phyloP scores from a whole-genome alignment of 2,329 filamentous ascomycete species.

The Colletotrichum sublineola region DNA sequence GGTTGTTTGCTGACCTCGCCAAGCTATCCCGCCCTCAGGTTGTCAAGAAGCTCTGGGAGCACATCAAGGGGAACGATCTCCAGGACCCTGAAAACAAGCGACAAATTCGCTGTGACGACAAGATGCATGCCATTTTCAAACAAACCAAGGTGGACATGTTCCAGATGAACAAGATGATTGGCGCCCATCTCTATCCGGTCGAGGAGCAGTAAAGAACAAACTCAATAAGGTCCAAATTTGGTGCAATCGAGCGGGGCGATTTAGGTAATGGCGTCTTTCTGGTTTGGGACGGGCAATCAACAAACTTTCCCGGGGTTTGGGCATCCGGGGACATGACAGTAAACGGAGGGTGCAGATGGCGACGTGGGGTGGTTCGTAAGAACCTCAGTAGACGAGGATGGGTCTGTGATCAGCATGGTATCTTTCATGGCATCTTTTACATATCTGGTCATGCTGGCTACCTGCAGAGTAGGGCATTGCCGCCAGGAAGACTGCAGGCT shows the following conservation, averaged over 20 bases:
- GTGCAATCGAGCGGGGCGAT: conserved; percentile 5
- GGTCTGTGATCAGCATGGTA: conserved; percentile 13
- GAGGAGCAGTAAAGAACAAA: conserved; percentile 62
- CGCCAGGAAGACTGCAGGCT: conserved; percentile 25
- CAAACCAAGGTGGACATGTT: conserved; percentile 96
- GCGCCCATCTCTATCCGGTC: conserved; percentile 87
- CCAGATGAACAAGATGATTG: conserved; percentile 97
- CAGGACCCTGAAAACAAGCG: conserved; percentile 94
- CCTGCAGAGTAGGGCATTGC: conserved; percentile 1
- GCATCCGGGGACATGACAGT: conserved; percentile 24
- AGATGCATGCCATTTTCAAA: conserved; percentile 93
- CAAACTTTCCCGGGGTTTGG: conserved; percentile 27
- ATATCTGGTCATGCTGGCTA: conserved; percentile 4
- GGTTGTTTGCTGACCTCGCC: conserved; percentile 43
- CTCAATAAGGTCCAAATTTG: neutral
- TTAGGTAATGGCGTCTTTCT: conserved; percentile 31
- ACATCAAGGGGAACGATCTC: conserved; percentile 89
- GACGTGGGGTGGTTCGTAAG: neutral
- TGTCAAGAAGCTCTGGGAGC: conserved; percentile 95
- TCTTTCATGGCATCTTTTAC: conserved; percentile 7
- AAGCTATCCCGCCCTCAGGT: conserved; percentile 94
- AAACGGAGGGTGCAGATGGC: conserved; percentile 21
- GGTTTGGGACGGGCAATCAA: conserved; percentile 33
- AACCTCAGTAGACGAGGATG: conserved; percentile 9
- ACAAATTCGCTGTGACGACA: conserved; percentile 92